Percentiles rank a stretch among this genome's conserved stretches.
These are phyloP conservation scores for Bonnemaisonia californica DNA, from an alignment of 31 red algal species.

Conservation along the genomic window DNA sequence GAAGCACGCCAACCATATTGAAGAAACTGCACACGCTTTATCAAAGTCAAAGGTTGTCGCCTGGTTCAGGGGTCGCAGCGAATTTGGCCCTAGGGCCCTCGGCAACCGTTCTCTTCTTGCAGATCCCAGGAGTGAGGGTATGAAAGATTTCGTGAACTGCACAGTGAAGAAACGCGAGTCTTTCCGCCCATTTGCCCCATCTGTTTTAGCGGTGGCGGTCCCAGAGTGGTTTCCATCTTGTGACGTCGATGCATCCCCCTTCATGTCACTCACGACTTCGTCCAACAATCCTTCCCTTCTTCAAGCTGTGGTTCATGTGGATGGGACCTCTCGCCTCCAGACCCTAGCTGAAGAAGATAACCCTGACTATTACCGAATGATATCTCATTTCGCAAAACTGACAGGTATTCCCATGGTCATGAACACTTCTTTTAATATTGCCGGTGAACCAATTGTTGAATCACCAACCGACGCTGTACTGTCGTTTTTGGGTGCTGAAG, in stretches of 20 bases:
- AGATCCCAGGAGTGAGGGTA: conserved; percentile 40
- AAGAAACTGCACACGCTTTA: conserved; percentile 55
- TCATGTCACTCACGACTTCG: conserved; percentile 58
- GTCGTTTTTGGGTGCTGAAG: conserved; percentile 52
- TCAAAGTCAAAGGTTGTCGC: conserved; percentile 57
- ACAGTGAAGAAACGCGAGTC: conserved; percentile 82
- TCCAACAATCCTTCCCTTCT: conserved; percentile 15
- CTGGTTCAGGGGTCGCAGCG: conserved; percentile 72
- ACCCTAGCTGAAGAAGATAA: conserved; percentile 49
- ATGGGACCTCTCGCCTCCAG: conserved; percentile 84
- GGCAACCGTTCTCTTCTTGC: conserved; percentile 87
- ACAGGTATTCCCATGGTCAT: conserved; percentile 75
- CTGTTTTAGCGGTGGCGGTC: conserved; percentile 50
- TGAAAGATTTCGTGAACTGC: conserved; percentile 46
- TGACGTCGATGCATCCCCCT: conserved; percentile 27
- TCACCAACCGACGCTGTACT: conserved; percentile 69
- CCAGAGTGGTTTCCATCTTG: conserved; percentile 40
- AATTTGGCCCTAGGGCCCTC: conserved; percentile 83
- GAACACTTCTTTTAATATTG: conserved; percentile 89
- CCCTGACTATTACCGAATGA: conserved; percentile 47
- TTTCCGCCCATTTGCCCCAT: conserved; percentile 90
- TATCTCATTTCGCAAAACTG: conserved; percentile 29
- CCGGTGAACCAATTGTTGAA: conserved; percentile 87
- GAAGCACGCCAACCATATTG: conserved; percentile 7
- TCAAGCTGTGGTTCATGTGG: conserved; percentile 76